Conservation (phyloP, 257 asterid genomes). For the Gardenia jasminoides region DNA sequence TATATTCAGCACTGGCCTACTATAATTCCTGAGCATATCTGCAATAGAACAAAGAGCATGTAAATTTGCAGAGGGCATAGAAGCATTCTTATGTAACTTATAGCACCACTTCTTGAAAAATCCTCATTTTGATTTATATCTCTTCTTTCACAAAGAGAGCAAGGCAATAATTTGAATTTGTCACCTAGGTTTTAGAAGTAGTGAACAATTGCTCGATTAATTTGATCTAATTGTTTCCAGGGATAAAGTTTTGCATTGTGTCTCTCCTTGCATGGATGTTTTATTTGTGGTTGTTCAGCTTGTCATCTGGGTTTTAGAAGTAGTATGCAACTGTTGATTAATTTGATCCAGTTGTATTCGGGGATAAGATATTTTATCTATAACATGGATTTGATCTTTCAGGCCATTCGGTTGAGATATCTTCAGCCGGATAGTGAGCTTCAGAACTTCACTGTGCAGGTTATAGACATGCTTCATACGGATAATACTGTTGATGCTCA, state of each 20-base stretch:
- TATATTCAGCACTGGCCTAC: background rate
- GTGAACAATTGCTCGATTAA: background rate
- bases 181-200: slow-evolving; percentile 3
- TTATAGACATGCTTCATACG: slow-evolving; percentile 78
- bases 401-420: slow-evolving; percentile 86
- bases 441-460: slow-evolving; percentile 65
- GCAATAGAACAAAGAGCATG: background rate
- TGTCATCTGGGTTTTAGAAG: slow-evolving; percentile 3
- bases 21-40: background rate
- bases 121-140: background rate
- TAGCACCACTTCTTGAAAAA: background rate
- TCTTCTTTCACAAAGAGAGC: background rate
- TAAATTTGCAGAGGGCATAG: background rate
- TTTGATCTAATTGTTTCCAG: background rate
- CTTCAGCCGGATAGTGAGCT: slow-evolving; percentile 89
- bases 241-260: background rate
- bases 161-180: background rate
- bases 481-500: slow-evolving; percentile 82
- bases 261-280: background rate
- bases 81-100: background rate
- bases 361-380: slow-evolving; percentile 7
- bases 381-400: slow-evolving; percentile 32
- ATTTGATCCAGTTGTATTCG: background rate
- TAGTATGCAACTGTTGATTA: background rate
- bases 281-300: background rate